These are phyloP conservation scores for Solanum rostratum DNA, from an alignment of 257 asterid genomes.

Conservation along the genomic window DNA sequence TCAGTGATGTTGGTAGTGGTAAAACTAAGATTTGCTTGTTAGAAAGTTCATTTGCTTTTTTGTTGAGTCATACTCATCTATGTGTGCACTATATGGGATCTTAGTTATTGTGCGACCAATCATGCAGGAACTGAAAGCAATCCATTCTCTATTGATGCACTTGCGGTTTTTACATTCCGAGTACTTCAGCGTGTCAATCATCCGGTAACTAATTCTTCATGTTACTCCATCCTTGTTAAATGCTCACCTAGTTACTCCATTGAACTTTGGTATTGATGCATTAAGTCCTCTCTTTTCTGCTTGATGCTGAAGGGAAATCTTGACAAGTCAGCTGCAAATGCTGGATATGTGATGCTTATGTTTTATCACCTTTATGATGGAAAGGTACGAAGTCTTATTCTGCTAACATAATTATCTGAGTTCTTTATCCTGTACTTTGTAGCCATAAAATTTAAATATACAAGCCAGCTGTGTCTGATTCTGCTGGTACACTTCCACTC, in stretches of 20 bases:
- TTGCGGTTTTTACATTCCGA: slow-evolving; percentile 76
- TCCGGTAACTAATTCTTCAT: slow-evolving; percentile 48
- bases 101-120: background rate
- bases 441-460: background rate
- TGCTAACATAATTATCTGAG: background rate
- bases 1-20: background rate
- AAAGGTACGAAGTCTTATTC: slow-evolving; percentile 42
- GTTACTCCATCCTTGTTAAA: background rate
- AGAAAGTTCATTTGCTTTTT: background rate
- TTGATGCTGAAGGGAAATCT: slow-evolving; percentile 70
- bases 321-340: slow-evolving; percentile 79
- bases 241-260: background rate
- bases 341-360: slow-evolving; percentile 83
- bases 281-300: slow-evolving; percentile 7
- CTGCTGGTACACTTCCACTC: slow-evolving; percentile 16
- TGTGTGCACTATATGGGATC: background rate
- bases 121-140: slow-evolving; percentile 76
- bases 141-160: slow-evolving; percentile 86
- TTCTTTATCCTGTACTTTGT: background rate
- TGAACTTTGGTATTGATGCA: background rate
- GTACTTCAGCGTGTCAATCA: slow-evolving; percentile 83
- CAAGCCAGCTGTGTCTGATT: background rate
- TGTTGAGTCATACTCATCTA: background rate
- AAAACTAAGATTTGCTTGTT: background rate
- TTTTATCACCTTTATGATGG: slow-evolving; percentile 92